Evolutionary conservation across 2,329 filamentous ascomycete species (phyloP).

Genomic region (Ophiostoma quercus): DNA sequence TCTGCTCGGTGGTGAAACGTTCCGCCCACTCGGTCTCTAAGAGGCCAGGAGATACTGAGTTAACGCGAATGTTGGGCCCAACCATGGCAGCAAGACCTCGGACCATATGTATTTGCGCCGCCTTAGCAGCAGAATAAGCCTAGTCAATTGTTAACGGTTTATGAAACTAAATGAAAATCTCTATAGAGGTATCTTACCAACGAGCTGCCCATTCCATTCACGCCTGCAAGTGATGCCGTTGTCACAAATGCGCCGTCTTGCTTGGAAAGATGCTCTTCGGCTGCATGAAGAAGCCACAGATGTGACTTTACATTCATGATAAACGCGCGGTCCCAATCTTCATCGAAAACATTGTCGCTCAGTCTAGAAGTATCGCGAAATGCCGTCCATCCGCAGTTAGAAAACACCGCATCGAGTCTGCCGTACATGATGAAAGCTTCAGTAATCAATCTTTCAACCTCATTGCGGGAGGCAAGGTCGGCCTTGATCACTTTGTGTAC

Average conservation of each 20-base stretch:
- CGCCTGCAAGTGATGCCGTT: conserved; percentile 59
- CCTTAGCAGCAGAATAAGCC: conserved; percentile 74
- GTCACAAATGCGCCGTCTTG: conserved; percentile 57
- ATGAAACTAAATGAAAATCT: neutral
- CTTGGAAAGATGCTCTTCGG: conserved; percentile 49
- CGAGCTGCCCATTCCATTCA: conserved; percentile 58
- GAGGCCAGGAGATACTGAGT: conserved; percentile 52
- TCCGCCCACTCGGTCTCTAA: conserved; percentile 59
- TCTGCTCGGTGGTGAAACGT: conserved; percentile 51
- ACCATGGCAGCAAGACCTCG: conserved; percentile 51
- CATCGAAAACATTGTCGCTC: conserved; percentile 51
- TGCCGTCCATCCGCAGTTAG: conserved; percentile 60
- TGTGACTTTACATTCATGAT: conserved; percentile 60
- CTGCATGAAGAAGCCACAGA: conserved; percentile 54
- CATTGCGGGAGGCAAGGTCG: conserved; percentile 57
- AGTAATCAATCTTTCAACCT: conserved; percentile 55
- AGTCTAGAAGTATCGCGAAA: conserved; percentile 44
- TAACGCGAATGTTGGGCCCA: conserved; percentile 54
- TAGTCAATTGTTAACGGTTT: conserved; percentile 26
- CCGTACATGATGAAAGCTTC: conserved; percentile 57
- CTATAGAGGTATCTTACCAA: conserved; percentile 36
- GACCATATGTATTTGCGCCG: conserved; percentile 59
- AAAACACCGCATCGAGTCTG: conserved; percentile 70
- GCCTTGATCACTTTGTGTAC: conserved; percentile 44
- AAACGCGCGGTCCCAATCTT: conserved; percentile 56